A percentile compares a stretch with the other conserved stretches of the same genome.
phyloP scores from a whole-genome alignment of 371 early-diverging fungal genomes.

The Syncephalastrum sp. region DNA sequence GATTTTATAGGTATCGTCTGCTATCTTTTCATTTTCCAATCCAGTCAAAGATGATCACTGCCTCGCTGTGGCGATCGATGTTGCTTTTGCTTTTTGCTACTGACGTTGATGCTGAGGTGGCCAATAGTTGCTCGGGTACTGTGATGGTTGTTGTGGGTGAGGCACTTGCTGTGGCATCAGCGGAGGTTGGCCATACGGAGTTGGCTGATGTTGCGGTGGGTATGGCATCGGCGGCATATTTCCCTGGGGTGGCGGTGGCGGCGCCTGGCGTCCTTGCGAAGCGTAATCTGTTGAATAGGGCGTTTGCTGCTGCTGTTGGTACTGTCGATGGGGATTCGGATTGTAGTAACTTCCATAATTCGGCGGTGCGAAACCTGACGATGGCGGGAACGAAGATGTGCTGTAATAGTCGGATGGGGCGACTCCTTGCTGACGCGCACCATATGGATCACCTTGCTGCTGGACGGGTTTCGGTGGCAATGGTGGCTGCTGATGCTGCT shows the following conservation, averaged over 20 bases:
- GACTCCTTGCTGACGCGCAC: too few species aligned
- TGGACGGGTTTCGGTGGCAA: too few species aligned
- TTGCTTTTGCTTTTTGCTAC: constrained; percentile 18
- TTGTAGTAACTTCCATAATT: too few species aligned
- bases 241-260: constrained; percentile 9
- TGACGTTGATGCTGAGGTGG: constrained; percentile 21
- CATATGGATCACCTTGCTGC: too few species aligned
- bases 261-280: constrained; percentile 8
- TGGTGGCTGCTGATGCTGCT: too few species aligned
- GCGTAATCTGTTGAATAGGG: constrained; percentile 7
- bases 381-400: neutral
- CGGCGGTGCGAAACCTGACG: neutral
- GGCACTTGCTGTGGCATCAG: constrained; percentile 21
- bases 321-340: constrained; percentile 2
- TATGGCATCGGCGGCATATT: neutral
- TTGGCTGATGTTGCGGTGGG: constrained; percentile 24
- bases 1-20: too few species aligned
- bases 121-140: constrained; percentile 17
- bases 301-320: constrained; percentile 11
- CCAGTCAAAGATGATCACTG: too few species aligned
- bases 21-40: too few species aligned
- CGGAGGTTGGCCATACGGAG: constrained; percentile 22
- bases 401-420: too few species aligned
- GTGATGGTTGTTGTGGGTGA: constrained; percentile 20
- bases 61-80: constrained; percentile 11